Conservation (phyloP, 768 basidiomycete species). For the Tulasnella calospora region DNA sequence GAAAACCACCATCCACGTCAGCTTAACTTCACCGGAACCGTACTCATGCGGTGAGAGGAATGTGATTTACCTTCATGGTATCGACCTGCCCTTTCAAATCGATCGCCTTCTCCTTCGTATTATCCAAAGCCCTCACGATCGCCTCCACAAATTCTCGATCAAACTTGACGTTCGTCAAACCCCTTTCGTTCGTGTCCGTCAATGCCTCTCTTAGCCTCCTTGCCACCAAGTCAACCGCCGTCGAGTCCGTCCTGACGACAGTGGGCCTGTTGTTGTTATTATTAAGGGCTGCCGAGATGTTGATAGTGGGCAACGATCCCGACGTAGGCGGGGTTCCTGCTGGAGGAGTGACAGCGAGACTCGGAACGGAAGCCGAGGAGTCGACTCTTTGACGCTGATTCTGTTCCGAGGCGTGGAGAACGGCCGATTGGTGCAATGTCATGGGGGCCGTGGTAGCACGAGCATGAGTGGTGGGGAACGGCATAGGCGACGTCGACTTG, state of each 20-base stretch:
- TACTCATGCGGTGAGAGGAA: not conserved
- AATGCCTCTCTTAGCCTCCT: constrained; percentile 48
- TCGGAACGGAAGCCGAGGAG: constrained; percentile 20
- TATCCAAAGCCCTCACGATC: constrained; percentile 61
- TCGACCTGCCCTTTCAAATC: constrained; percentile 75
- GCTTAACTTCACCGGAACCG: not conserved
- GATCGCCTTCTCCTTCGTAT: constrained; percentile 53
- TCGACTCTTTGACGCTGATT: constrained; percentile 16
- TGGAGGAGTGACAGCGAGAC: constrained; percentile 6
- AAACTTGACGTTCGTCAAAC: constrained; percentile 57
- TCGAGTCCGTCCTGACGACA: not conserved
- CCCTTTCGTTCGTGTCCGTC: constrained; percentile 54
- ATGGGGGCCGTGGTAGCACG: not conserved
- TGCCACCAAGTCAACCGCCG: constrained; percentile 35
- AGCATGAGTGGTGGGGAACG: not conserved
- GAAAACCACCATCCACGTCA: not conserved
- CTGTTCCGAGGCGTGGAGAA: not conserved
- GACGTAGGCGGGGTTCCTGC: not conserved
- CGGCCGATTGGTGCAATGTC: not conserved
- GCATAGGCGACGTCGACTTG: not conserved
- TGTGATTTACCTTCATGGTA: constrained; percentile 67
- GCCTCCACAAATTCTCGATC: constrained; percentile 70
- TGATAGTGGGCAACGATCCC: constrained; percentile 8
- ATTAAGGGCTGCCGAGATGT: not conserved
- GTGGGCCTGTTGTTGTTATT: not conserved